A percentile compares a stretch with the other conserved stretches of the same genome.
phyloP scores from a whole-genome alignment of 2,329 filamentous ascomycete genomes.

The Xylariaceae sp. region DNA sequence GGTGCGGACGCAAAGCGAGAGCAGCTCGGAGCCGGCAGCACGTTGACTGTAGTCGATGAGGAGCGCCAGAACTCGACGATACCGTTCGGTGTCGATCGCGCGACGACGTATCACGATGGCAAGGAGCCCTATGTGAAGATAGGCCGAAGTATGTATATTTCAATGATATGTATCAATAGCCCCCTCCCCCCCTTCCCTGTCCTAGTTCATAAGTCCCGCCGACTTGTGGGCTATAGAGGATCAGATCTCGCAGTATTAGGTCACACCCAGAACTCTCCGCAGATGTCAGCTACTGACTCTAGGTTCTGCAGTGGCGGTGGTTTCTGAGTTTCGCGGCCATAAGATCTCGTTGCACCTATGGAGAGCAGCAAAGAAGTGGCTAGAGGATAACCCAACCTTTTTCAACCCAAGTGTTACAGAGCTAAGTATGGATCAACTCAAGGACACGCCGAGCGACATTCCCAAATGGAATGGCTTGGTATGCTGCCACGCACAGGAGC shows the following conservation, averaged over 20 bases:
- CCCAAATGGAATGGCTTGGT: slow-evolving; percentile 74
- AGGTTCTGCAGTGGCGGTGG: slow-evolving; percentile 59
- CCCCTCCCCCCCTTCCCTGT: background rate
- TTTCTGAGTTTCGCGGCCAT: slow-evolving; percentile 65
- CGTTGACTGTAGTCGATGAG: slow-evolving; percentile 24
- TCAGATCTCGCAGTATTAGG: background rate
- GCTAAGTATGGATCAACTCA: slow-evolving; percentile 48
- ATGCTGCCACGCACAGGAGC: slow-evolving; percentile 77
- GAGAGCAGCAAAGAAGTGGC: slow-evolving; percentile 69
- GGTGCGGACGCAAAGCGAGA: slow-evolving; percentile 22
- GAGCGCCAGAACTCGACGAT: slow-evolving; percentile 28
- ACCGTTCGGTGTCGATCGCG: slow-evolving; percentile 42
- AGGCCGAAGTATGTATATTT: slow-evolving; percentile 51
- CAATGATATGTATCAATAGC: background rate
- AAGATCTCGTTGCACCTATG: slow-evolving; percentile 69
- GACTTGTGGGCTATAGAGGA: background rate
- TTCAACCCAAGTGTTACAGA: slow-evolving; percentile 55
- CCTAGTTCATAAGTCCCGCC: background rate
- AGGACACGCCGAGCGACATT: slow-evolving; percentile 43
- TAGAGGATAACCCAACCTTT: slow-evolving; percentile 59
- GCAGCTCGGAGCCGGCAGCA: too few species aligned
- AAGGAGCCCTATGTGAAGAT: slow-evolving; percentile 81
- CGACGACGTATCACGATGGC: slow-evolving; percentile 59
- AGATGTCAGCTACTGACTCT: background rate
- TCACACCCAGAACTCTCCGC: background rate